Percentiles rank a stretch among this genome's conserved stretches.
Conservation (phyloP, 345 rosid species). For the Anastatica hierochuntica region DNA sequence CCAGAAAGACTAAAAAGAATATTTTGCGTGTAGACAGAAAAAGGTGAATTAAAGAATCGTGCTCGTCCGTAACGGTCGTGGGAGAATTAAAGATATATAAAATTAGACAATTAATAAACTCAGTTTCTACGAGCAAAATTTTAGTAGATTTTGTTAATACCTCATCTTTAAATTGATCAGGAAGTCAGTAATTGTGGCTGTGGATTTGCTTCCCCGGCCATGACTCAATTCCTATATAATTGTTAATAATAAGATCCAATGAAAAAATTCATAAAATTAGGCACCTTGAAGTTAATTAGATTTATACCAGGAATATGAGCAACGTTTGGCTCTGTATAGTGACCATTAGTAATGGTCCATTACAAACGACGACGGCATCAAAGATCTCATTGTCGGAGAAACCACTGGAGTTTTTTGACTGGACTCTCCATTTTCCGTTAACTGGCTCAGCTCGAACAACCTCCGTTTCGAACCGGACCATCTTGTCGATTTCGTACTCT, state of each 20-base stretch:
- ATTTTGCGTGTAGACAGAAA: too few species aligned
- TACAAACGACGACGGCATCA: conserved; percentile 65
- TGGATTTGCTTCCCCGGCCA: too few species aligned
- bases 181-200: conserved; percentile 69
- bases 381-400: conserved; percentile 32
- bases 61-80: too few species aligned
- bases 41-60: too few species aligned
- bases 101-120: too few species aligned
- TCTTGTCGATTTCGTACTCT: conserved; percentile 49
- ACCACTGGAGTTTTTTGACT: conserved; percentile 17
- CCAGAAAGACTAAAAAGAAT: too few species aligned
- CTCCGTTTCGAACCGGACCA: conserved; percentile 58
- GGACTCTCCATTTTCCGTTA: conserved; percentile 45
- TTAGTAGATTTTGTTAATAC: too few species aligned
- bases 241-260: background rate
- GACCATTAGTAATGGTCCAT: too few species aligned
- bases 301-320: conserved; percentile 52
- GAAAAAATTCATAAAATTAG: too few species aligned
- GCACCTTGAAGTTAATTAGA: too few species aligned
- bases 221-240: background rate
- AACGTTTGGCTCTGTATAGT: conserved; percentile 46
- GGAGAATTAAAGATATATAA: too few species aligned
- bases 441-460: conserved; percentile 30
- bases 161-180: conserved; percentile 46
- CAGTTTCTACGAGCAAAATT: too few species aligned